Conservation (phyloP, 2,329 filamentous ascomycete genomes). For the Xylariales sp. region DNA sequence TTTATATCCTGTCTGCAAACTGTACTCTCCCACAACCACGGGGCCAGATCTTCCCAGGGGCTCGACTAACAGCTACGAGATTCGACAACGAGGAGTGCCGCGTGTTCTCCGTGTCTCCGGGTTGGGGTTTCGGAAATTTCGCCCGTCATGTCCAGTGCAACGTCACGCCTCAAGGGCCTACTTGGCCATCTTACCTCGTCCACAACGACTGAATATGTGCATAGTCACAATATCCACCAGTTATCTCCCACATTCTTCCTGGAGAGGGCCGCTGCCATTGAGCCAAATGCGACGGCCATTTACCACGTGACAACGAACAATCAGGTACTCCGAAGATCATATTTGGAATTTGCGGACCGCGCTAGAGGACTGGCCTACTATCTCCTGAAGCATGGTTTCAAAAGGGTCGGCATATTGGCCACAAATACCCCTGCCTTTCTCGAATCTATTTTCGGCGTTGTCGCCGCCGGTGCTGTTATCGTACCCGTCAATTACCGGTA, state of each 20-base stretch:
- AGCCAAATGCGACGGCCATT: slow-evolving; percentile 80
- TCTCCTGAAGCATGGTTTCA: slow-evolving; percentile 67
- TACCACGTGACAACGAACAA: slow-evolving; percentile 80
- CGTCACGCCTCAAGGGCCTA: slow-evolving; percentile 57
- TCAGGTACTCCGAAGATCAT: slow-evolving; percentile 69
- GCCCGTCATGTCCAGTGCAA: slow-evolving; percentile 56
- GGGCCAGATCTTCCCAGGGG: too few species aligned
- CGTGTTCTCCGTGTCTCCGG: too few species aligned
- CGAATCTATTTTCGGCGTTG: slow-evolving; percentile 83
- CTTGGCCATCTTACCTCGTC: slow-evolving; percentile 42
- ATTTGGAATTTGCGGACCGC: slow-evolving; percentile 78
- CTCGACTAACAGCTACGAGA: too few species aligned
- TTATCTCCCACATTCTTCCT: slow-evolving; percentile 86
- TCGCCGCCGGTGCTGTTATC: slow-evolving; percentile 73
- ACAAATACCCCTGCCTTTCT: slow-evolving; percentile 95
- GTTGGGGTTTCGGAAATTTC: too few species aligned
- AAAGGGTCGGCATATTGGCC: slow-evolving; percentile 77
- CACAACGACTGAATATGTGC: slow-evolving; percentile 29
- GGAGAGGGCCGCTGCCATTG: slow-evolving; percentile 79
- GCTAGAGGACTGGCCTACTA: slow-evolving; percentile 87
- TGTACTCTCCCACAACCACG: too few species aligned
- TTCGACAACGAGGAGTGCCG: too few species aligned
- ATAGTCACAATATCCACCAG: slow-evolving; percentile 63
- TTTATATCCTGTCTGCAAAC: too few species aligned
- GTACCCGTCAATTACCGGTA: slow-evolving; percentile 57